Evolutionary conservation across 768 basidiomycete species (phyloP).

Genomic region (Pisolithus sp.): DNA sequence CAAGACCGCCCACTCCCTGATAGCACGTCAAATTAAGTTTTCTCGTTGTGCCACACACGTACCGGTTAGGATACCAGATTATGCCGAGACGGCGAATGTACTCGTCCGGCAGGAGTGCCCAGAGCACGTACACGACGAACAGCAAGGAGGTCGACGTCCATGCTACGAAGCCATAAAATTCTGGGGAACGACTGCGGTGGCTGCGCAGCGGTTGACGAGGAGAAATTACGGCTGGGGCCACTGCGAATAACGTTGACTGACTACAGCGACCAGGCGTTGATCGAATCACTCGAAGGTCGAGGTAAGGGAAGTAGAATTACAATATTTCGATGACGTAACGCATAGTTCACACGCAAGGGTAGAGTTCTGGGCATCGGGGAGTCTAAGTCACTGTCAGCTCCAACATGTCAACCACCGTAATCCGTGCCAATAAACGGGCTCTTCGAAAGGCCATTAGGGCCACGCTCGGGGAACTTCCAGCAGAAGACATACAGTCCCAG

Average conservation of each 20-base stretch:
- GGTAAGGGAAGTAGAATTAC: too few species aligned
- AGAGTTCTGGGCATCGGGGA: too few species aligned
- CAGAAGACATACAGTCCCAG: slow-evolving; percentile 47
- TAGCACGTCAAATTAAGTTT: slow-evolving; percentile 1
- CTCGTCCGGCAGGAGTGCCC: slow-evolving; percentile 74
- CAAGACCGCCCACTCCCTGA: slow-evolving; percentile 80
- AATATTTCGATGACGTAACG: too few species aligned
- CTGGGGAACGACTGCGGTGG: slow-evolving; percentile 62
- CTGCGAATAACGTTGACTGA: background rate
- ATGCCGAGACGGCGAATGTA: slow-evolving; percentile 63
- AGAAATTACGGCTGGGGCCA: slow-evolving; percentile 36
- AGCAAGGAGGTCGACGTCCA: slow-evolving; percentile 71
- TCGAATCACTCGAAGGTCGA: too few species aligned
- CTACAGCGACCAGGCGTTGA: too few species aligned
- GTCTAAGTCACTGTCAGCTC: too few species aligned
- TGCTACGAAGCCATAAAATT: slow-evolving; percentile 89
- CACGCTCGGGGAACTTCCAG: slow-evolving; percentile 39
- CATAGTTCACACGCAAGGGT: too few species aligned
- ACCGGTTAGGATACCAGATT: slow-evolving; percentile 87
- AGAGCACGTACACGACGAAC: slow-evolving; percentile 66
- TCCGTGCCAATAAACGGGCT: slow-evolving; percentile 43
- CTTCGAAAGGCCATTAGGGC: slow-evolving; percentile 47
- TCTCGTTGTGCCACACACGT: slow-evolving; percentile 11
- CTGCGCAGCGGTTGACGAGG: slow-evolving; percentile 36
- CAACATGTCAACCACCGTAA: slow-evolving; percentile 15